phyloP scores from a whole-genome alignment of 2,329 filamentous ascomycete species.

The Hypoxylon sp. region DNA sequence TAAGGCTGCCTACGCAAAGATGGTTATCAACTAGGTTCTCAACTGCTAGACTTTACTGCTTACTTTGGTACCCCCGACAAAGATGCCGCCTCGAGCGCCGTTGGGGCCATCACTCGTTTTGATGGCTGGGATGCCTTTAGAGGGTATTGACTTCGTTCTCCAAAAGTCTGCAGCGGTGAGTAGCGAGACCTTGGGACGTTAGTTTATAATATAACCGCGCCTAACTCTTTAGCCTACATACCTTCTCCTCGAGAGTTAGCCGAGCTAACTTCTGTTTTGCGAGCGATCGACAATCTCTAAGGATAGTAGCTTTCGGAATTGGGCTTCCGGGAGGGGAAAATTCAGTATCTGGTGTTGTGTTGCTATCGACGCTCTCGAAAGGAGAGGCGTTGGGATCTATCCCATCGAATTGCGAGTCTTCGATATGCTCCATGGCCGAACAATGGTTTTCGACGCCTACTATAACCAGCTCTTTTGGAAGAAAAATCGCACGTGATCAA shows the following conservation, averaged over 20 bases:
- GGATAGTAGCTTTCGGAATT: conserved; percentile 54
- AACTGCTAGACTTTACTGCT: conserved; percentile 36
- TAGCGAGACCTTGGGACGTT: conserved; percentile 65
- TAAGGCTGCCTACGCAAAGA: conserved; percentile 72
- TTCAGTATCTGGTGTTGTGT: conserved; percentile 66
- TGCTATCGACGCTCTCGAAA: conserved; percentile 56
- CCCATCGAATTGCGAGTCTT: conserved; percentile 50
- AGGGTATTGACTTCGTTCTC: conserved; percentile 75
- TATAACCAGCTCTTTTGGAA: conserved; percentile 14
- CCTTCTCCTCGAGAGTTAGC: conserved; percentile 72
- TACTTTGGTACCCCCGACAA: conserved; percentile 76
- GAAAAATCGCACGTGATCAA: conserved; percentile 29
- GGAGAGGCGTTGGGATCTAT: conserved; percentile 57
- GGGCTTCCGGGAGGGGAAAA: conserved; percentile 64
- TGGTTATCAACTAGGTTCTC: conserved; percentile 9
- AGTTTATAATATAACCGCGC: conserved; percentile 34
- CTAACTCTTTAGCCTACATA: conserved; percentile 46
- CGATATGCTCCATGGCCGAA: conserved; percentile 51
- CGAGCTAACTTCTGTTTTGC: conserved; percentile 66
- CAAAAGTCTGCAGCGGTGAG: conserved; percentile 77
- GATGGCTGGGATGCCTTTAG: conserved; percentile 74
- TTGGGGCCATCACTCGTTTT: conserved; percentile 80
- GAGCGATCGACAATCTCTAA: conserved; percentile 58
- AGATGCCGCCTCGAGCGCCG: conserved; percentile 76
- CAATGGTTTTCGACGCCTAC: conserved; percentile 4